Evolutionary conservation across 192 early-diverging fungal genomes (phyloP).

Genomic region (Phlyctochytrium bullatum): DNA sequence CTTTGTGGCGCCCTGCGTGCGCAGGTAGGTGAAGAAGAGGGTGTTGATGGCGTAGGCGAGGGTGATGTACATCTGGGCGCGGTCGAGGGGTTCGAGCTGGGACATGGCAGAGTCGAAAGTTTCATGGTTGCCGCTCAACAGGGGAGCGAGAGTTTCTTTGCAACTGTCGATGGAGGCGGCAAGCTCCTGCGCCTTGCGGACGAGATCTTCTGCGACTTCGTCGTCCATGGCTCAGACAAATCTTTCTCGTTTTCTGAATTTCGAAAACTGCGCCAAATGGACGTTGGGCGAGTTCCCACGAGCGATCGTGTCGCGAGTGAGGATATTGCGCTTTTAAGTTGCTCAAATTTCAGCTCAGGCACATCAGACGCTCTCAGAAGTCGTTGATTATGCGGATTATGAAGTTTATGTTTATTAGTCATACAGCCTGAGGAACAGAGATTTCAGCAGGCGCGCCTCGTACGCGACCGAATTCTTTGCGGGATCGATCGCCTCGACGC

Average conservation of each 20-base stretch:
- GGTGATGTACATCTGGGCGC: slow-evolving; percentile 13
- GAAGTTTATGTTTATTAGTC: too few relatives aligned
- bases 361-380: too few relatives aligned
- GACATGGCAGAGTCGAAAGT: slow-evolving; percentile 9
- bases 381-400: too few relatives aligned
- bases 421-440: slow-evolving; percentile 51
- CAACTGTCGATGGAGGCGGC: slow-evolving; percentile 4
- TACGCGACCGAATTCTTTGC: slow-evolving; percentile 49
- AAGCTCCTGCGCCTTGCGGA: background rate
- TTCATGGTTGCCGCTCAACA: background rate
- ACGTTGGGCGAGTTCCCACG: too few relatives aligned
- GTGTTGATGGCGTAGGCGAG: slow-evolving; percentile 14
- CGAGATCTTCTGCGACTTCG: too few relatives aligned
- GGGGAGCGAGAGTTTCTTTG: slow-evolving; percentile 4
- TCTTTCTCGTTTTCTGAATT: too few relatives aligned
- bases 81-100: slow-evolving; percentile 6
- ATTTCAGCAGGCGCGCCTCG: slow-evolving; percentile 58
- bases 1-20: slow-evolving; percentile 22
- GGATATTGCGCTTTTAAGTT: too few relatives aligned
- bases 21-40: slow-evolving; percentile 11
- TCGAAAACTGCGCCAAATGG: too few relatives aligned
- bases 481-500: slow-evolving; percentile 31
- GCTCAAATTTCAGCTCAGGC: too few relatives aligned
- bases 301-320: too few relatives aligned
- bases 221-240: too few relatives aligned